Conservation (phyloP, 352 stramenopile genomes). For the Phytopythium litorale region DNA sequence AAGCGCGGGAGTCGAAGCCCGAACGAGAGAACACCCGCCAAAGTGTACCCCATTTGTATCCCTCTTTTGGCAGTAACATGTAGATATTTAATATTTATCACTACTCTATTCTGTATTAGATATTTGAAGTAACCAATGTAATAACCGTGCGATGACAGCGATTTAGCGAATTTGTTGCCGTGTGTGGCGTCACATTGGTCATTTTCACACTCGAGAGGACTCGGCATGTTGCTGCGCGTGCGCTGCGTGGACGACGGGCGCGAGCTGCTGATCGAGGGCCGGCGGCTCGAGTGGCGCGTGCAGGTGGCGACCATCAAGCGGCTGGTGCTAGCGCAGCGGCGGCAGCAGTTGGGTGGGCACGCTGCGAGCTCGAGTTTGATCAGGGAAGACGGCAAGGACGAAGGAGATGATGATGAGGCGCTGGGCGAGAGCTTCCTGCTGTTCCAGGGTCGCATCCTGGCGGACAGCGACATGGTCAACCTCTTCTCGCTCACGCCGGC, state of each 20-base stretch:
- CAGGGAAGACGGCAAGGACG: not conserved
- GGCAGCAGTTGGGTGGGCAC: slow-evolving; percentile 7
- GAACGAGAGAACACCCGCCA: too few relatives aligned
- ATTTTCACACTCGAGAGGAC: too few relatives aligned
- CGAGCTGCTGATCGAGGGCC: slow-evolving; percentile 44
- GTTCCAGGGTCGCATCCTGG: slow-evolving; percentile 50
- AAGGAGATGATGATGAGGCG: slow-evolving; percentile 3
- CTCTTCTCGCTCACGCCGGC: slow-evolving; percentile 37
- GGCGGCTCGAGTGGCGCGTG: slow-evolving; percentile 25
- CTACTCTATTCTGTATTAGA: too few relatives aligned
- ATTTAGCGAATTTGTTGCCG: too few relatives aligned
- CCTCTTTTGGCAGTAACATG: too few relatives aligned
- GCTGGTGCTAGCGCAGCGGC: slow-evolving; percentile 31
- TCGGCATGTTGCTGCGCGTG: slow-evolving; percentile 28
- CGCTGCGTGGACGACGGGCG: slow-evolving; percentile 48
- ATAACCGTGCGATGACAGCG: too few relatives aligned
- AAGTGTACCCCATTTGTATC: too few relatives aligned
- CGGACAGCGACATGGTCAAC: slow-evolving; percentile 54
- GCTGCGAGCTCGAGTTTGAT: not conserved
- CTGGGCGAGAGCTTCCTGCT: slow-evolving; percentile 39
- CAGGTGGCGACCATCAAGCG: slow-evolving; percentile 48
- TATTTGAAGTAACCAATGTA: too few relatives aligned
- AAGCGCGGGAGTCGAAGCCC: slow-evolving; percentile 1
- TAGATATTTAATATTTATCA: too few relatives aligned
- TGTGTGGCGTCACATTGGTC: too few relatives aligned